A percentile compares a stretch with the other conserved stretches of the same genome.
Conservation (phyloP, 1,284 basidiomycete species). For the Marasmius oreades region DNA sequence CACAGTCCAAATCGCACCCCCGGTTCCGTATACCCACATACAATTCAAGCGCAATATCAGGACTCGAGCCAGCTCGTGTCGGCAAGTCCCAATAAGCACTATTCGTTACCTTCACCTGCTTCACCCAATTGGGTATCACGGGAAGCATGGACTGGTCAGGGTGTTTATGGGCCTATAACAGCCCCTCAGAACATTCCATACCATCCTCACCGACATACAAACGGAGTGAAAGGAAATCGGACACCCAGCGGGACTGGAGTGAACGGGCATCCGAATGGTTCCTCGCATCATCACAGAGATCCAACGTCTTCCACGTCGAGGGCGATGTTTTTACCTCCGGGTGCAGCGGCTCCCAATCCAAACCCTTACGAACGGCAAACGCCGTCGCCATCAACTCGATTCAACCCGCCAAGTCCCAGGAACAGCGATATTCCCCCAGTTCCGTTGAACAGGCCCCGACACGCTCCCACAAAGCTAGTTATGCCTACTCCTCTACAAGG, state of each 20-base stretch:
- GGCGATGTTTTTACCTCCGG: not conserved
- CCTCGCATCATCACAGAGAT: not conserved
- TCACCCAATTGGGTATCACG: not conserved
- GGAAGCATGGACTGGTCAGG: not conserved
- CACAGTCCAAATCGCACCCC: not conserved
- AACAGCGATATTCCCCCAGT: not conserved
- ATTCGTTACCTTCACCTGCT: not conserved
- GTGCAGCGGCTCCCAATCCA: not conserved
- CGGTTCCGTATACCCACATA: not conserved
- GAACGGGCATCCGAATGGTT: not conserved
- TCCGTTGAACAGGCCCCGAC: slow-evolving; percentile 27
- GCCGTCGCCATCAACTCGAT: not conserved
- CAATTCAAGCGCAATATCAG: not conserved
- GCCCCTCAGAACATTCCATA: not conserved
- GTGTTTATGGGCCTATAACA: no score
- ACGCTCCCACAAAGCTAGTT: slow-evolving; percentile 58
- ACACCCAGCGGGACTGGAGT: not conserved
- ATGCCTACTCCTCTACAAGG: slow-evolving; percentile 60
- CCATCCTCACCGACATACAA: not conserved
- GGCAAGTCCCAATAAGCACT: not conserved
- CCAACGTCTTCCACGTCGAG: not conserved
- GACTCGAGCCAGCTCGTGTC: not conserved
- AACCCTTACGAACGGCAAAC: not conserved
- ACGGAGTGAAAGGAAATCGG: not conserved
- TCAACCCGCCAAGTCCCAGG: not conserved